Conservation (phyloP, 257 asterid species). For the Fraxinus quadrangulata region DNA sequence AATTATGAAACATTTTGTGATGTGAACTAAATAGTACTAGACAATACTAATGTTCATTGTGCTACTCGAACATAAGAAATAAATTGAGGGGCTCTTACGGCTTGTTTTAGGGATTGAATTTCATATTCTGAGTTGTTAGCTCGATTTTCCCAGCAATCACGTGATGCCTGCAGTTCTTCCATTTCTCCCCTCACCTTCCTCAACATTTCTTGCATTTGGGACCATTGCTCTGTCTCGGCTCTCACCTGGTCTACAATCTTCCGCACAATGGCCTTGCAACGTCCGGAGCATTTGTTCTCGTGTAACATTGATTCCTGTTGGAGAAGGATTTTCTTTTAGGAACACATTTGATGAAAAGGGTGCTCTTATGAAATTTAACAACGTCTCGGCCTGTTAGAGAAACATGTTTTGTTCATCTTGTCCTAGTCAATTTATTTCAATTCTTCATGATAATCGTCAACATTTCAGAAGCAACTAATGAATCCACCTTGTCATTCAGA, state of each 20-base stretch:
- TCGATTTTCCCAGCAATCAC: conserved; percentile 76
- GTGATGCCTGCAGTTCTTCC: conserved; percentile 73
- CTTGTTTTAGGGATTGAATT: conserved; percentile 47
- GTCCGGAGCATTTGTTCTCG: conserved; percentile 72
- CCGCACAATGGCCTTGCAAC: conserved; percentile 67
- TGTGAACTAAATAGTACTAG: background rate
- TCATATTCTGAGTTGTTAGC: conserved; percentile 47
- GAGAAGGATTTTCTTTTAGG: background rate
- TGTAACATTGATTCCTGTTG: conserved; percentile 43
- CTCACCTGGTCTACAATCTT: conserved; percentile 82
- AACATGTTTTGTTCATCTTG: background rate
- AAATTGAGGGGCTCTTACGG: conserved; percentile 44
- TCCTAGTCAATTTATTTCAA: background rate
- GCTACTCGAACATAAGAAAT: background rate
- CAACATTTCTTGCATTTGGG: conserved; percentile 93
- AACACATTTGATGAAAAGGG: background rate
- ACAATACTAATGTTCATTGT: background rate
- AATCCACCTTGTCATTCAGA: background rate
- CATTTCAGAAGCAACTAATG: background rate
- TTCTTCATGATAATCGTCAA: background rate
- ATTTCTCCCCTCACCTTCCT: conserved; percentile 72
- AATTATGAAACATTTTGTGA: background rate
- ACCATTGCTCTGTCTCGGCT: conserved; percentile 92
- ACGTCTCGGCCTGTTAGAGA: background rate
- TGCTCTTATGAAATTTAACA: background rate